Evolutionary conservation across 176 grass and related monocot genomes (phyloP).

Genomic region (Musa beccarii): DNA sequence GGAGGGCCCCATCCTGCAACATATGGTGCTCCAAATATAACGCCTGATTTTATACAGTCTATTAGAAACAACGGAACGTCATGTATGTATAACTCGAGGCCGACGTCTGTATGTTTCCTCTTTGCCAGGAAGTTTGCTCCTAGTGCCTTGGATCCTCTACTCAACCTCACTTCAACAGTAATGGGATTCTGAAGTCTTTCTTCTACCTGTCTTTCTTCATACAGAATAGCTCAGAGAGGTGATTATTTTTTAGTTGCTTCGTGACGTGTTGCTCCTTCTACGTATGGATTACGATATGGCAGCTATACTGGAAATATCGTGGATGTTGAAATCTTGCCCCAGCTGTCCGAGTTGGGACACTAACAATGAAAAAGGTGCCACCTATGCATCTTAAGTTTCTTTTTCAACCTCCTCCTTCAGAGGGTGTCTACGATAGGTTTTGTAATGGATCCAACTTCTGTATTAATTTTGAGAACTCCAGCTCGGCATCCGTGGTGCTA

Average conservation of each 20-base stretch:
- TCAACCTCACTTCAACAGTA: background rate
- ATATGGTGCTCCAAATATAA: conserved; percentile 12
- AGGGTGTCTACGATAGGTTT: background rate
- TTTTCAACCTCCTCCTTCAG: background rate
- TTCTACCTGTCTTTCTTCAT: background rate
- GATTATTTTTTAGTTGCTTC: background rate
- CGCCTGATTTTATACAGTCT: background rate
- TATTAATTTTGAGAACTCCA: background rate
- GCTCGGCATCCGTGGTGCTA: too few relatives aligned
- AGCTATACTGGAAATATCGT: background rate
- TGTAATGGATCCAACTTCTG: background rate
- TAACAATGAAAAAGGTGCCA: background rate
- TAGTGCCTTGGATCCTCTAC: conserved; percentile 9
- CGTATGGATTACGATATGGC: background rate
- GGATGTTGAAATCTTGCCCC: background rate
- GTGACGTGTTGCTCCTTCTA: background rate
- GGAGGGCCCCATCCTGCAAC: conserved; percentile 7
- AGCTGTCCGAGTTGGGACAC: too few relatives aligned
- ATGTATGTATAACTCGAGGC: conserved; percentile 7
- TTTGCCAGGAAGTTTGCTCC: conserved; percentile 23
- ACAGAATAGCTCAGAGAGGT: background rate
- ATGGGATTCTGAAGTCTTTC: conserved; percentile 15
- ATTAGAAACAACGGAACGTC: conserved; percentile 8
- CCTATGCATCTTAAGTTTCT: background rate
- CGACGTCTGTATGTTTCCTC: conserved; percentile 4